Conservation (phyloP, 1,284 basidiomycete species). For the Golubevia pallescens region DNA sequence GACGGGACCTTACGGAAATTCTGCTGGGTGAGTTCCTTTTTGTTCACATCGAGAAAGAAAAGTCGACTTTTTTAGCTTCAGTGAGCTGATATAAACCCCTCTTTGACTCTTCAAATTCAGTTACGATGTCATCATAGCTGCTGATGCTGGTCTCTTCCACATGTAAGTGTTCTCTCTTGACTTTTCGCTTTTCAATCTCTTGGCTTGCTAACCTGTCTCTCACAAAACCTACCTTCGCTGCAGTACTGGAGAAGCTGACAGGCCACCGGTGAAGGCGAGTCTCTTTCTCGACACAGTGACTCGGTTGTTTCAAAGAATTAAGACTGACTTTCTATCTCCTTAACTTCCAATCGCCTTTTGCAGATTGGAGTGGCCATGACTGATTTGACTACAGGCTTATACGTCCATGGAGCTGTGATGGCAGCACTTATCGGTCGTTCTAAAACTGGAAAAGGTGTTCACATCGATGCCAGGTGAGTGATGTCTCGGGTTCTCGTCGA, state of each 20-base stretch:
- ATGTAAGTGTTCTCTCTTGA: constrained; percentile 56
- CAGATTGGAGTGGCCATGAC: constrained; percentile 75
- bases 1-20: constrained; percentile 81
- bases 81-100: too few species aligned
- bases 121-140: constrained; percentile 55
- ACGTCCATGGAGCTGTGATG: constrained; percentile 89
- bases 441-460: constrained; percentile 83
- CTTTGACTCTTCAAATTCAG: constrained; percentile 15
- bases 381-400: constrained; percentile 90
- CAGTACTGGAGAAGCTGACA: constrained; percentile 86
- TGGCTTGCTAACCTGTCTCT: background rate
- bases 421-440: constrained; percentile 82
- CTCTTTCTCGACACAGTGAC: constrained; percentile 1
- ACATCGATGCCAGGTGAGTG: constrained; percentile 83
- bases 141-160: constrained; percentile 54
- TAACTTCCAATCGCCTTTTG: background rate
- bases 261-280: constrained; percentile 78
- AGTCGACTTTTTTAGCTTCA: background rate
- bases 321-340: constrained; percentile 2
- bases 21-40: constrained; percentile 70
- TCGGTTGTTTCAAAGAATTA: constrained; percentile 69
- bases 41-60: background rate
- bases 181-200: background rate
- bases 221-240: background rate
- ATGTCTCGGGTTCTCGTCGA: constrained; percentile 76